Conservation (phyloP, 2,329 filamentous ascomycete genomes). For the Sphaerostilbella broomeana region DNA sequence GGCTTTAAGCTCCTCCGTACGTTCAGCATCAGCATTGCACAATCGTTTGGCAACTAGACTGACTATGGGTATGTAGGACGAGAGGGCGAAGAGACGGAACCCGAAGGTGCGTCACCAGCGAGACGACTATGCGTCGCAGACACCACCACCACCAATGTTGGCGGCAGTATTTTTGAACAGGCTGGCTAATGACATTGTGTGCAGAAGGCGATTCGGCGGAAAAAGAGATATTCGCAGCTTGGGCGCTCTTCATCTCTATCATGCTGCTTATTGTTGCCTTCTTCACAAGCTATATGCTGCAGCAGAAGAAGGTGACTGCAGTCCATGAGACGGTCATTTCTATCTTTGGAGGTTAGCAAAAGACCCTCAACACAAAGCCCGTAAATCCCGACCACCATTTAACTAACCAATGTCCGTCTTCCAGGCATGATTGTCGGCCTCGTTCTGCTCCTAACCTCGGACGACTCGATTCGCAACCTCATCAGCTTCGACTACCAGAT, state of each 20-base stretch:
- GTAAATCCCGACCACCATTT: too few relatives aligned
- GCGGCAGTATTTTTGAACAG: too few relatives aligned
- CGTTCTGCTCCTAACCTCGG: slow-evolving; percentile 73
- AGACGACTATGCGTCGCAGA: too few relatives aligned
- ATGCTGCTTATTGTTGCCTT: slow-evolving; percentile 88
- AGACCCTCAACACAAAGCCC: too few relatives aligned
- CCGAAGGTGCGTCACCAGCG: slow-evolving; percentile 26
- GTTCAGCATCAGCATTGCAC: slow-evolving; percentile 10
- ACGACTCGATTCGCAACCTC: slow-evolving; percentile 77
- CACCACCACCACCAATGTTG: too few relatives aligned
- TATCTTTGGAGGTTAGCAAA: slow-evolving; percentile 74
- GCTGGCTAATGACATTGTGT: slow-evolving; percentile 5
- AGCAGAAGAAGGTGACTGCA: slow-evolving; percentile 94
- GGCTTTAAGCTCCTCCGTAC: slow-evolving; percentile 28
- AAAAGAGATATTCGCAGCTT: slow-evolving; percentile 93
- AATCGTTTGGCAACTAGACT: neutral
- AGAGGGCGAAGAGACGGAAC: slow-evolving; percentile 26
- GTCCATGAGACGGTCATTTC: slow-evolving; percentile 97
- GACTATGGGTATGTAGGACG: slow-evolving; percentile 3
- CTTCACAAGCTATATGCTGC: slow-evolving; percentile 93
- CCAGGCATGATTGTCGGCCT: slow-evolving; percentile 92
- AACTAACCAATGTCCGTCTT: neutral
- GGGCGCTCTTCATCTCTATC: slow-evolving; percentile 95
- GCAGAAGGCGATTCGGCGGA: slow-evolving; percentile 71
- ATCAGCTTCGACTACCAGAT: slow-evolving; percentile 99